These are phyloP conservation scores for Copromyces sp. DNA, from an alignment of 495 filamentous ascomycete genomes.

Conservation along the genomic window DNA sequence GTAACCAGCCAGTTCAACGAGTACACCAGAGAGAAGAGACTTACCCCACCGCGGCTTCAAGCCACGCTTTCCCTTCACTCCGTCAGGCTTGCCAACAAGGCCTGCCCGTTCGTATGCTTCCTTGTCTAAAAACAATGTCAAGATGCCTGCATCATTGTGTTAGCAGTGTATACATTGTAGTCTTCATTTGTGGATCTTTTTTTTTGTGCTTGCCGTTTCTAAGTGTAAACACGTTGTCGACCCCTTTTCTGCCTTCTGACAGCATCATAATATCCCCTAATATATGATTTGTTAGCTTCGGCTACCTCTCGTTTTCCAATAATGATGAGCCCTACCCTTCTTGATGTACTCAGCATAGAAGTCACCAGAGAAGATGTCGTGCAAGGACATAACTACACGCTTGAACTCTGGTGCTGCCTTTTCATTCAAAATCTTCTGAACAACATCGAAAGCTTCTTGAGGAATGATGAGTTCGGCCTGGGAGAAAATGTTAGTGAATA, in stretches of 20 bases:
- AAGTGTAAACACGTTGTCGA: constrained; percentile 70
- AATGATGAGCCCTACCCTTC: constrained; percentile 43
- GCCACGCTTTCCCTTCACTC: constrained; percentile 43
- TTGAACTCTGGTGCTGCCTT: constrained; percentile 45
- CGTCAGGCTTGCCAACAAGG: constrained; percentile 61
- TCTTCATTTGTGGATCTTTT: background rate
- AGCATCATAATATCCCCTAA: constrained; percentile 84
- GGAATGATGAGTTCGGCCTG: constrained; percentile 72
- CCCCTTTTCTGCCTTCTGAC: constrained; percentile 70
- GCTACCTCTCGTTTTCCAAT: background rate
- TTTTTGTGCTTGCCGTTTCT: constrained; percentile 45
- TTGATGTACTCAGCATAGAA: constrained; percentile 89
- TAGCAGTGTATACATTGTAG: background rate
- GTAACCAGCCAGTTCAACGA: no score
- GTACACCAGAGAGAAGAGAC: constrained; percentile 2
- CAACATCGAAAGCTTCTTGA: constrained; percentile 48
- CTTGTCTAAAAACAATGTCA: constrained; percentile 71
- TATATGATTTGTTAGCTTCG: background rate
- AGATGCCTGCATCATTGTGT: constrained; percentile 40
- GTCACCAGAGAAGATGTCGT: constrained; percentile 56
- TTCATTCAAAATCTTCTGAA: constrained; percentile 43
- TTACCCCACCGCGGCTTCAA: constrained; percentile 41
- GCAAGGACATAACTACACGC: constrained; percentile 64
- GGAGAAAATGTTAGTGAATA: background rate
- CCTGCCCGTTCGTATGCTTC: constrained; percentile 80